phyloP scores from a whole-genome alignment of 1,139 yeast species.

The Yamadazyma diddensiae region DNA sequence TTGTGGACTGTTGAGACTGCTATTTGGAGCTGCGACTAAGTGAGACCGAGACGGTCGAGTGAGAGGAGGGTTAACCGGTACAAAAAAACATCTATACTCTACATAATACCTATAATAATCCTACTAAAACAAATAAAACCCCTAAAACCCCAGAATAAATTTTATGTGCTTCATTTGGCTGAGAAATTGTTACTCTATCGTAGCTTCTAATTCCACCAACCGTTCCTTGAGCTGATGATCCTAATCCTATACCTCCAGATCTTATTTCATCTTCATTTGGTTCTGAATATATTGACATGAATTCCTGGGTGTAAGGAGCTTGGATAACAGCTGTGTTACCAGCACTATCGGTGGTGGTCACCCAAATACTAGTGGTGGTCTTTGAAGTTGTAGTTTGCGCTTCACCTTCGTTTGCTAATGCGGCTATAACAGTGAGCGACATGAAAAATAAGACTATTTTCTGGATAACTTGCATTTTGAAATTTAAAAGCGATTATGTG shows the following conservation, averaged over 20 bases:
- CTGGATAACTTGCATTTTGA: too few relatives aligned
- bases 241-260: slow-evolving; percentile 39
- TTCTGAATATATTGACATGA: slow-evolving; percentile 24
- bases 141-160: slow-evolving; percentile 10
- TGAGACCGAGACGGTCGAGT: too few relatives aligned
- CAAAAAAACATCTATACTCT: too few relatives aligned
- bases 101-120: slow-evolving; percentile 3
- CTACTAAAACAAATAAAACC: slow-evolving; percentile 3
- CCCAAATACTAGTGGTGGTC: slow-evolving; percentile 29
- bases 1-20: too few relatives aligned
- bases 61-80: slow-evolving; percentile 1
- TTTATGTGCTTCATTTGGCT: slow-evolving; percentile 6
- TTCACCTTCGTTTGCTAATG: slow-evolving; percentile 24
- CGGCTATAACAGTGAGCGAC: slow-evolving; percentile 10
- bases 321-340: slow-evolving; percentile 31
- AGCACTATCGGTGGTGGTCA: slow-evolving; percentile 36
- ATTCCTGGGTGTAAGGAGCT: slow-evolving; percentile 29
- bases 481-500: too few relatives aligned
- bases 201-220: slow-evolving; percentile 37
- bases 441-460: slow-evolving; percentile 12
- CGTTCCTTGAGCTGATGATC: slow-evolving; percentile 25
- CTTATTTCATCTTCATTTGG: slow-evolving; percentile 18
- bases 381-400: slow-evolving; percentile 16
- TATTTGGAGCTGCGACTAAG: too few relatives aligned
- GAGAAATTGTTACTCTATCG: slow-evolving; percentile 18